phyloP scores from a whole-genome alignment of 2,329 filamentous ascomycete species.

The Paecilomyces variotii region DNA sequence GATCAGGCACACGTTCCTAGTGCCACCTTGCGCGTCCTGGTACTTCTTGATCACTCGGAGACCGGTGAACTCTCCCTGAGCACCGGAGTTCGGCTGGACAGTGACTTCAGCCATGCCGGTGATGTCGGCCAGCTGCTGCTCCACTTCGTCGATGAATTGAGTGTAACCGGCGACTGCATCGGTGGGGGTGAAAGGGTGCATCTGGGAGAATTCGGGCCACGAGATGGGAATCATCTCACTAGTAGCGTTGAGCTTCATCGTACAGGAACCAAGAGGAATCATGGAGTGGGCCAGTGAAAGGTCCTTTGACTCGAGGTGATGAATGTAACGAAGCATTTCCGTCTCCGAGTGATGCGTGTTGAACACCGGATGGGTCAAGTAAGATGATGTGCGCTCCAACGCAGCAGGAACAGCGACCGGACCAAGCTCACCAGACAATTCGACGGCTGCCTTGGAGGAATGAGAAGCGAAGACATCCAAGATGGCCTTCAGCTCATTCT shows the following conservation, averaged over 20 bases:
- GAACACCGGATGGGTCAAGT: constrained; percentile 86
- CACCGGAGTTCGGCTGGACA: constrained; percentile 90
- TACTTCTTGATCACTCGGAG: constrained; percentile 82
- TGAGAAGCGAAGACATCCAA: constrained; percentile 48
- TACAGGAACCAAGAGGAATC: constrained; percentile 95
- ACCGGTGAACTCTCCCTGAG: constrained; percentile 90
- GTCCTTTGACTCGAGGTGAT: constrained; percentile 89
- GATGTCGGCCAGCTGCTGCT: constrained; percentile 67
- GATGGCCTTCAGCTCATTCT: constrained; percentile 50
- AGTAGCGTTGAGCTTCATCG: constrained; percentile 95
- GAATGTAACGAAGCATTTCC: constrained; percentile 85
- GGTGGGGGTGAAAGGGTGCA: constrained; percentile 71
- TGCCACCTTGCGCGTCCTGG: constrained; percentile 57
- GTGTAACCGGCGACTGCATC: constrained; percentile 60
- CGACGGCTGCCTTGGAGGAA: constrained; percentile 23
- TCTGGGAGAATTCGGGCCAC: constrained; percentile 63
- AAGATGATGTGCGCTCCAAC: constrained; percentile 64
- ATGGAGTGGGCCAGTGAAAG: constrained; percentile 91
- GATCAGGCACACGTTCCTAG: constrained; percentile 83
- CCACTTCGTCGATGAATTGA: constrained; percentile 63
- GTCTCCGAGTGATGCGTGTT: constrained; percentile 94
- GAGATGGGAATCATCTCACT: constrained; percentile 87
- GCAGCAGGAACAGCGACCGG: constrained; percentile 39
- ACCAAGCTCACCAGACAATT: constrained; percentile 26
- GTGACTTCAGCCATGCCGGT: constrained; percentile 88